Conservation (phyloP, 2,329 filamentous ascomycete species). For the Lachnellula hyalina region DNA sequence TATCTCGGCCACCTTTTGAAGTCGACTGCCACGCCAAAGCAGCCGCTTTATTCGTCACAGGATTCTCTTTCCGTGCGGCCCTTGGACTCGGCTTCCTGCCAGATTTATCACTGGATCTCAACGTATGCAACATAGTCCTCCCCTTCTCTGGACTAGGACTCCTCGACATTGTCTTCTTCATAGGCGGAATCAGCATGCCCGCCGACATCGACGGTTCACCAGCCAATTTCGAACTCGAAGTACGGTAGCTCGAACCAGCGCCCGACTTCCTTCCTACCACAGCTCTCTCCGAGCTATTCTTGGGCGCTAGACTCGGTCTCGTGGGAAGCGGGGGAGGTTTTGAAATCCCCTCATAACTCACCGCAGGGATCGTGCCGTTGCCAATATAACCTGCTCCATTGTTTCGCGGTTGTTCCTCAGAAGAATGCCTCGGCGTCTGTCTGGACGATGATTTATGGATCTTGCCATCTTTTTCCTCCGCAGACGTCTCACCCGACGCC, state of each 20-base stretch:
- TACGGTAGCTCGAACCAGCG: constrained; percentile 3
- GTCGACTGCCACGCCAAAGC: constrained; percentile 50
- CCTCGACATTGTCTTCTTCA: constrained; percentile 35
- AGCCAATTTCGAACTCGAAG: constrained; percentile 16
- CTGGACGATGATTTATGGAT: constrained; percentile 25
- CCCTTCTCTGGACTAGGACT: constrained; percentile 53
- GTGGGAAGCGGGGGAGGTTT: constrained; percentile 54
- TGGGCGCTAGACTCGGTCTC: constrained; percentile 41
- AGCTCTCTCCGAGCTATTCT: constrained; percentile 47
- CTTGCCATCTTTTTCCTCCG: constrained; percentile 19
- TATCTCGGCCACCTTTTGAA: constrained; percentile 23
- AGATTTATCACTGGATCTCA: constrained; percentile 44
- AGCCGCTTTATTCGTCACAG: constrained; percentile 57
- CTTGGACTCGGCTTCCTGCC: constrained; percentile 39
- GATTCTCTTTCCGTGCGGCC: constrained; percentile 37
- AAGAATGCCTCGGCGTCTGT: constrained; percentile 27
- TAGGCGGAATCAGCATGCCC: constrained; percentile 18
- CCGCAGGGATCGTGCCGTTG: constrained; percentile 73
- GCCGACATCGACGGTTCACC: constrained; percentile 12
- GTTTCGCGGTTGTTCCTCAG: constrained; percentile 25
- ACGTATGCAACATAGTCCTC: constrained; percentile 56
- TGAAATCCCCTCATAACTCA: constrained; percentile 77
- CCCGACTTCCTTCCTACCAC: constrained; percentile 31
- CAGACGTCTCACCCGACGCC: constrained; percentile 18
- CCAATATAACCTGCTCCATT: constrained; percentile 61